Conservation (phyloP, 2,329 filamentous ascomycete species). For the Aspergillus chevalieri region DNA sequence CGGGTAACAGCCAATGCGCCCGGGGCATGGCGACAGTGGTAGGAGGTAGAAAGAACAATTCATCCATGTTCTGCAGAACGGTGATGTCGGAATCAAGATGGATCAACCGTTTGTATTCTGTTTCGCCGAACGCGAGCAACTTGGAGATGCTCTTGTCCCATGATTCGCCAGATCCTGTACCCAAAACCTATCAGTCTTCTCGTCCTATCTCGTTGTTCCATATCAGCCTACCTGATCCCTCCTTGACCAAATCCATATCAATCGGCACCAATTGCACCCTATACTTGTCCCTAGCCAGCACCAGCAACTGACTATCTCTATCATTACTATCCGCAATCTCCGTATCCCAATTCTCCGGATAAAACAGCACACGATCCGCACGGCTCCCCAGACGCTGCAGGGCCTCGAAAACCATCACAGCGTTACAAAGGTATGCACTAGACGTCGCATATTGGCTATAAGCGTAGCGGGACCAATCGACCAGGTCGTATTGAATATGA, state of each 20-base stretch:
- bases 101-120: constrained; percentile 54
- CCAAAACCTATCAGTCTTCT: background rate
- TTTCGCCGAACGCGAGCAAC: constrained; percentile 62
- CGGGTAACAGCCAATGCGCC: constrained; percentile 62
- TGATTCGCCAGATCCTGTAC: constrained; percentile 35
- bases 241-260: constrained; percentile 30
- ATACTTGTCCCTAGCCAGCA: constrained; percentile 45
- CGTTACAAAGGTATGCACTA: constrained; percentile 38
- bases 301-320: constrained; percentile 41
- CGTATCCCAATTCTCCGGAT: constrained; percentile 36
- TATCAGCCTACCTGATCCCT: constrained; percentile 17
- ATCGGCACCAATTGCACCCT: constrained; percentile 47
- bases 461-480: constrained; percentile 40
- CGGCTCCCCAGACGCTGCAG: constrained; percentile 34
- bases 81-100: constrained; percentile 59
- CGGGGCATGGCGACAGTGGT: constrained; percentile 61
- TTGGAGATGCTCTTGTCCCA: constrained; percentile 64
- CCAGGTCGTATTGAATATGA: constrained; percentile 25
- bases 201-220: background rate
- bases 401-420: constrained; percentile 38
- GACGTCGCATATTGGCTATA: constrained; percentile 40
- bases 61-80: constrained; percentile 60
- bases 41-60: constrained; percentile 61
- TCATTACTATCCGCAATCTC: constrained; percentile 22
- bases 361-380: constrained; percentile 37